These are phyloP conservation scores for Cicer chorassanicum DNA, from an alignment of 306 rosid species.

Conservation along the genomic window DNA sequence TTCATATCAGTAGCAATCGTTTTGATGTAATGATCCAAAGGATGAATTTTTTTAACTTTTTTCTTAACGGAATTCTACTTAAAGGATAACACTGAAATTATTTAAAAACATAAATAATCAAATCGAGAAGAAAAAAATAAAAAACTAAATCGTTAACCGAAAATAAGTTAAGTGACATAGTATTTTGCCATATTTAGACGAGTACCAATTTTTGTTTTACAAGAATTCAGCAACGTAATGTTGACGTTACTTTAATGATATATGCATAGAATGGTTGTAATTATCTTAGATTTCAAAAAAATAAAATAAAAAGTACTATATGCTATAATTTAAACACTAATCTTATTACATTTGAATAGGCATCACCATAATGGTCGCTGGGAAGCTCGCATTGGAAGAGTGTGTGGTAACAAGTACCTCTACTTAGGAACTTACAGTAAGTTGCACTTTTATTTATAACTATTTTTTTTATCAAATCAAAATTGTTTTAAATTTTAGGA, in stretches of 20 bases:
- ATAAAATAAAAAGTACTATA: neutral
- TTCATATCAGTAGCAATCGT: too few relatives aligned
- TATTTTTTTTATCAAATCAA: neutral
- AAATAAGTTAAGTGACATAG: too few relatives aligned
- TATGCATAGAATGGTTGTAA: neutral
- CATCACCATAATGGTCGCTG: slow-evolving; percentile 97
- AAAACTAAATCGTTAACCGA: too few relatives aligned
- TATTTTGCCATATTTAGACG: too few relatives aligned
- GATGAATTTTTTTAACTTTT: too few relatives aligned
- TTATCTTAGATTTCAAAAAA: neutral
- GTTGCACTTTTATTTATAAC: slow-evolving; percentile 13
- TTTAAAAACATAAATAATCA: too few relatives aligned
- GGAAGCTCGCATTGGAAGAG: slow-evolving; percentile 99
- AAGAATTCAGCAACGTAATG: too few relatives aligned
- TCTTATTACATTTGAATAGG: slow-evolving; percentile 43
- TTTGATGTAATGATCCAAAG: too few relatives aligned
- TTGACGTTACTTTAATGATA: neutral
- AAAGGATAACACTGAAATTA: too few relatives aligned
- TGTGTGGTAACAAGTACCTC: slow-evolving; percentile 86
- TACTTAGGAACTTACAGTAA: slow-evolving; percentile 90
- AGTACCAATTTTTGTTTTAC: too few relatives aligned
- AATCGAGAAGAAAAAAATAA: too few relatives aligned
- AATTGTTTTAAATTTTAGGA: neutral
- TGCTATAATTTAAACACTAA: neutral
- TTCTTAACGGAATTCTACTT: too few relatives aligned